phyloP scores from a whole-genome alignment of 768 basidiomycete species.

The Baorangia bicolor region DNA sequence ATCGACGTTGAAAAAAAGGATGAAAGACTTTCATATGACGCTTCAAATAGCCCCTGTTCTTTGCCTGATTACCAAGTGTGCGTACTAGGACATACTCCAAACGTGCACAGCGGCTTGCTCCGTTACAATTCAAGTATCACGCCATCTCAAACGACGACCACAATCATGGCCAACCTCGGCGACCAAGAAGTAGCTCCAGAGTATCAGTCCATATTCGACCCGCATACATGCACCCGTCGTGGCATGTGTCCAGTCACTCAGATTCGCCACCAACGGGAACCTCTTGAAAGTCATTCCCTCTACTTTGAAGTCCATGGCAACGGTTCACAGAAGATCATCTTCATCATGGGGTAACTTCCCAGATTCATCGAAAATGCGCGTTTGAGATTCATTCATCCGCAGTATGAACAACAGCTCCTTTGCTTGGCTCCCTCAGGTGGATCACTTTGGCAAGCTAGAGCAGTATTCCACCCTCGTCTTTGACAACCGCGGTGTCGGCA shows the following conservation, averaged over 20 bases:
- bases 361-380: not conserved
- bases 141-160: not conserved
- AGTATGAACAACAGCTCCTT: constrained; percentile 65
- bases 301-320: constrained; percentile 79
- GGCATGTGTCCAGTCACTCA: constrained; percentile 75
- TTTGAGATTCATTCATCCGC: not conserved
- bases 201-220: constrained; percentile 52
- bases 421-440: constrained; percentile 63
- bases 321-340: constrained; percentile 62
- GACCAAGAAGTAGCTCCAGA: constrained; percentile 18
- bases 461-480: constrained; percentile 69
- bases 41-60: no score
- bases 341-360: constrained; percentile 66
- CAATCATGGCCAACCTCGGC: constrained; percentile 2
- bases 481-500: constrained; percentile 83
- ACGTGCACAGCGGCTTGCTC: no score
- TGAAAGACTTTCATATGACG: no score
- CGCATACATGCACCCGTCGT: constrained; percentile 59
- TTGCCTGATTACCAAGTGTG: no score
- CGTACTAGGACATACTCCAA: no score
- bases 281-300: constrained; percentile 65
- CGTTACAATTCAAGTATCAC: no score
- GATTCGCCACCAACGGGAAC: constrained; percentile 45
- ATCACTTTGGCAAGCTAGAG: constrained; percentile 53
- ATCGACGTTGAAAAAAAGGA: not conserved